Evolutionary conservation across 352 stramenopile species (phyloP), one percentile per base, ranked within the genome.

Genomic region (Globisporangium spiculum): DNA sequence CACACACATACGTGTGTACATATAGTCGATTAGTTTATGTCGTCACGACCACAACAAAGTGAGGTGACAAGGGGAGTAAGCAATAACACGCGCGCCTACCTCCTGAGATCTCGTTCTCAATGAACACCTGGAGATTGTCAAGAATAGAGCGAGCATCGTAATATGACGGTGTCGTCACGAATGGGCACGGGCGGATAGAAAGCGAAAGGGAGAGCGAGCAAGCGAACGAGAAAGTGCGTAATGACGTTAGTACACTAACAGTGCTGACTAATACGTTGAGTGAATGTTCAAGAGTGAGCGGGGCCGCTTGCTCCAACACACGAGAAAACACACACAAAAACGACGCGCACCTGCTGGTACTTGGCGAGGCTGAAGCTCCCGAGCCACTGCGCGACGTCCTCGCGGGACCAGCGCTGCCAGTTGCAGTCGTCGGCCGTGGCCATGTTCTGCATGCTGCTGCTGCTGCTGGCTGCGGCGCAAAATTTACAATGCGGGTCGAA

Each of bases 101-200:
- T 57, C 80, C 80, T 10, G 76, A 76, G 55, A 87, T 86, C 66
- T 89, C 83, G 55, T 90, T 85, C 22, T 73, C 69, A 10, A 76
- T 67, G 65, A 90, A 90, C 59, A 82, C 63, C 75, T 81, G 57
- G 24, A 22, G 20, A 48, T 50, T 18, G 44, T 46, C 30, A 60
- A 34, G 55, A 22, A 6, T 2, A 34, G 36, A 14, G 44, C 6
- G n/a, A 50, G 8, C 7, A 32, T 10, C 27, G 20, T 20, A 60
- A 27, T 14, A 18, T 24, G 26, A 7, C 16, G 18, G 7, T 18
- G 22, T 5, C 14, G 4, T 27, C 27, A 22, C 8, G n/a, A n/a
- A 46, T 16, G 38, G n/a, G 60, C 18, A 48, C 5, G 46, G 8
- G n/a, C 22, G 38, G 18, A 26, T 44, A 44, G 3, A 46, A 1